Conservation (phyloP, 2,329 filamentous ascomycete genomes). For the Venturia oleaginea region DNA sequence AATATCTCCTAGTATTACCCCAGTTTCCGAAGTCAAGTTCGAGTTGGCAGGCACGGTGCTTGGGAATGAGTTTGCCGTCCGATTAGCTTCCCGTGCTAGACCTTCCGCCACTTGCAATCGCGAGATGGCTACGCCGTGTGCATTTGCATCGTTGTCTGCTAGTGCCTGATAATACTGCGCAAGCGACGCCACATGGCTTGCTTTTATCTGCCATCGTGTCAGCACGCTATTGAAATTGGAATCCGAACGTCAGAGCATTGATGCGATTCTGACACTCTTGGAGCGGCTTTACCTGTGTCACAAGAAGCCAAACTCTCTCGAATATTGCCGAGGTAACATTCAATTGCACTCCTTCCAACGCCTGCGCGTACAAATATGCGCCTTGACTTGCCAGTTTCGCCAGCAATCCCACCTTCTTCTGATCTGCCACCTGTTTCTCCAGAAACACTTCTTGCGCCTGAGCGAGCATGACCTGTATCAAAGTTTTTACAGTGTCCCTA, state of each 20-base stretch:
- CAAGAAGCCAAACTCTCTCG: constrained; percentile 83
- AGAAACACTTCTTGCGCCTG: constrained; percentile 96
- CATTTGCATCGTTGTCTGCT: constrained; percentile 80
- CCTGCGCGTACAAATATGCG: constrained; percentile 77
- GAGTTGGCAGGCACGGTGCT: constrained; percentile 68
- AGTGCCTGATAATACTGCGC: constrained; percentile 91
- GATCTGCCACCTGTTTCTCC: constrained; percentile 87
- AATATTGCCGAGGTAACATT: constrained; percentile 87
- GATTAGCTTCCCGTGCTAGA: constrained; percentile 68
- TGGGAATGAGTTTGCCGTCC: constrained; percentile 71
- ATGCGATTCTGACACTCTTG: not conserved
- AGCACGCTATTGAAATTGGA: not conserved
- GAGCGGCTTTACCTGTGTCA: constrained; percentile 59
- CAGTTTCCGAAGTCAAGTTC: constrained; percentile 75
- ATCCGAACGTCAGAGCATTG: constrained; percentile 5
- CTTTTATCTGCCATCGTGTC: constrained; percentile 58
- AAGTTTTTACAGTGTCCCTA: constrained; percentile 86
- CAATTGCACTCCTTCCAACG: constrained; percentile 81
- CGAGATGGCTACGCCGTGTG: constrained; percentile 76
- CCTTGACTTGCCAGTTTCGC: constrained; percentile 92
- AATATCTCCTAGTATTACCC: constrained; percentile 63
- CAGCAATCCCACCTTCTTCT: constrained; percentile 83
- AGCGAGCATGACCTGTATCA: constrained; percentile 87
- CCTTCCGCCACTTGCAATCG: constrained; percentile 73
- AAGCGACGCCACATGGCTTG: constrained; percentile 70